Percentiles rank a stretch among this genome's conserved stretches.
These are phyloP conservation scores for Botryotinia calthae DNA, from an alignment of 2,329 filamentous ascomycete species.

Conservation along the genomic window DNA sequence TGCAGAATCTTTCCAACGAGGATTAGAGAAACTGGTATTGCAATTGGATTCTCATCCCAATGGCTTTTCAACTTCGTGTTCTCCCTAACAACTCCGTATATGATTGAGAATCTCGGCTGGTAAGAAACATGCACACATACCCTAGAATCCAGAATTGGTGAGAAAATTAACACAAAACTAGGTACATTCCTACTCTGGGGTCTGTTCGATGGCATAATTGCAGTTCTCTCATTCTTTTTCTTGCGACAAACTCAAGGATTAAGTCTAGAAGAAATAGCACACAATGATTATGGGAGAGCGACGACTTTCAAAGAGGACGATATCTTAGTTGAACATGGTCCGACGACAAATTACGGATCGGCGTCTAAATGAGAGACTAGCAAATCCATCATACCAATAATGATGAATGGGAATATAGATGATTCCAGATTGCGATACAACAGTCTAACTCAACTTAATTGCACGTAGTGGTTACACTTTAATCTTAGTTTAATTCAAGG, in stretches of 20 bases:
- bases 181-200: background rate
- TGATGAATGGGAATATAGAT: background rate
- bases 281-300: background rate
- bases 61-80: background rate
- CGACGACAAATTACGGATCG: background rate
- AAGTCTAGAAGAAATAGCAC: background rate
- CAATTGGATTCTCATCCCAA: background rate
- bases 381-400: background rate
- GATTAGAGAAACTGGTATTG: background rate
- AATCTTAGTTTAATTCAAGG: background rate
- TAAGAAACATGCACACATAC: background rate
- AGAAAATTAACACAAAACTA: background rate
- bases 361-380: background rate
- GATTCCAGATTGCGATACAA: background rate
- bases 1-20: background rate
- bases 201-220: background rate
- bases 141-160: background rate
- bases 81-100: background rate
- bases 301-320: background rate
- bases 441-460: background rate
- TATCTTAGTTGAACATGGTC: background rate
- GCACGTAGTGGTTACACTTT: background rate
- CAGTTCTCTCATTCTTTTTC: background rate
- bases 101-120: background rate
- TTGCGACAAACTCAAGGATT: background rate